Conservation (phyloP, 2,329 filamentous ascomycete genomes). For the Cordyceps farinosa region DNA sequence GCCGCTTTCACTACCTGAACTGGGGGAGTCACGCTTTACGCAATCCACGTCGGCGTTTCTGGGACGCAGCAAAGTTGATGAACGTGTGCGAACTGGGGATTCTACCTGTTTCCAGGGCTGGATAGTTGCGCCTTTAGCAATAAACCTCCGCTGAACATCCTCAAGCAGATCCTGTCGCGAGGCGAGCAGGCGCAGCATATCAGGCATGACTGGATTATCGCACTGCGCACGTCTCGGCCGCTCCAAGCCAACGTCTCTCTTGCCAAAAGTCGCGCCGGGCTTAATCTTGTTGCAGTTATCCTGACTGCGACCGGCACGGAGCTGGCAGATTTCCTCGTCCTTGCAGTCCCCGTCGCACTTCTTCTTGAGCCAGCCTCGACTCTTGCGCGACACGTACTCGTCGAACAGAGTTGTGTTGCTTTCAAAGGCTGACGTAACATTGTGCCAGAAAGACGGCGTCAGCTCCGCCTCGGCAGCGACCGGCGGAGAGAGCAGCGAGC, state of each 20-base stretch:
- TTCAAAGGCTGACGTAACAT: constrained; percentile 49
- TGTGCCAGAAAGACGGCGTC: constrained; percentile 57
- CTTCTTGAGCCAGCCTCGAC: constrained; percentile 41
- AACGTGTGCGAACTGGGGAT: background rate
- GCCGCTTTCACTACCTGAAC: background rate
- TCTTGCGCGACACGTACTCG: constrained; percentile 46
- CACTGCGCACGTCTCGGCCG: constrained; percentile 28
- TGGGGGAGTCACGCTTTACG: background rate
- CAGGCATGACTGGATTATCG: constrained; percentile 29
- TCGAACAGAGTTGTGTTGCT: constrained; percentile 42
- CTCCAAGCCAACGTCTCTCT: constrained; percentile 25
- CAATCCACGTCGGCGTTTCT: background rate
- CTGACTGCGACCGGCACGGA: constrained; percentile 49
- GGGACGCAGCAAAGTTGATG: background rate
- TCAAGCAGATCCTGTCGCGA: constrained; percentile 26
- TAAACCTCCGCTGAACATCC: constrained; percentile 23
- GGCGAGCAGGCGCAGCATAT: constrained; percentile 28
- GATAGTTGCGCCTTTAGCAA: background rate
- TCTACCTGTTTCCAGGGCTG: constrained; percentile 5
- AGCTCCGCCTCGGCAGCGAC: constrained; percentile 40
- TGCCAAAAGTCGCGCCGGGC: constrained; percentile 34
- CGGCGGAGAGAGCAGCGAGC: constrained; percentile 48
- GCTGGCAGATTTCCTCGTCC: constrained; percentile 46
- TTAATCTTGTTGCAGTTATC: constrained; percentile 46
- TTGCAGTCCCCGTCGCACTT: constrained; percentile 43